Base-by-base conservation (phyloP, 2,329 filamentous ascomycete genomes). In the Pseudopithomyces chartarum region DNA sequence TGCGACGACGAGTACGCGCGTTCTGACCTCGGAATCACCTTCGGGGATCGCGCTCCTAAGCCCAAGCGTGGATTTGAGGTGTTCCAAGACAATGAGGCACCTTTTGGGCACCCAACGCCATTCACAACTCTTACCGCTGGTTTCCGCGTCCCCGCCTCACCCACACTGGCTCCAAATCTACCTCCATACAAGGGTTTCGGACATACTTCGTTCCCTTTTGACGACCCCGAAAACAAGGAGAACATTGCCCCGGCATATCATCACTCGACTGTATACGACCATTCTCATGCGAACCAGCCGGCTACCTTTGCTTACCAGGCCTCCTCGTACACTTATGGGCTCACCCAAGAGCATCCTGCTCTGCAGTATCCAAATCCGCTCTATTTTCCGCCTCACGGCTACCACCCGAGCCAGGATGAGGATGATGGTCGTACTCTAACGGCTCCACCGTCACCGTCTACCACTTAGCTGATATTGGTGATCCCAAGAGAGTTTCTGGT, bases 21-120 rank as follows among this genome's bases (percentile, higher is more conserved):
- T 32, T 60, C 73, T 34, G 64, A 68, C 29, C 55, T 74, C 26
- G 73, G 64, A 5, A 72, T 73, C 48, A 63, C 58, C 11, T 53
- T 67, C 20, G 64, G 58, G 19, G 67, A 66, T 8, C 66, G 66
- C 54, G 72, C 58, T 52, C 52, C 64, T 2, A 71, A 75, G 64
- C 69, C 69, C 15, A 77, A 75, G 57, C 68, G 69, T 17, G 68
- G 68, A 2, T 73, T 81, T 39, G 73, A 76, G 38, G 75, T 81
- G 50, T 79, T 77, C 58, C 73, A 78, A 44, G 78, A 80, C 42
- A 73, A 79, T 15, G 66, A 71, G 5, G 56, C 67, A 22, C 54
- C 71, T 6, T 75, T 75, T 46, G 59, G 59, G 15, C 73, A 73
- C 46, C 70, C 74, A 32, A 66, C 66, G 6, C 59, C 51, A 32